These are phyloP conservation scores for Dovyalis caffra DNA, from an alignment of 345 rosid genomes.

Conservation along the genomic window DNA sequence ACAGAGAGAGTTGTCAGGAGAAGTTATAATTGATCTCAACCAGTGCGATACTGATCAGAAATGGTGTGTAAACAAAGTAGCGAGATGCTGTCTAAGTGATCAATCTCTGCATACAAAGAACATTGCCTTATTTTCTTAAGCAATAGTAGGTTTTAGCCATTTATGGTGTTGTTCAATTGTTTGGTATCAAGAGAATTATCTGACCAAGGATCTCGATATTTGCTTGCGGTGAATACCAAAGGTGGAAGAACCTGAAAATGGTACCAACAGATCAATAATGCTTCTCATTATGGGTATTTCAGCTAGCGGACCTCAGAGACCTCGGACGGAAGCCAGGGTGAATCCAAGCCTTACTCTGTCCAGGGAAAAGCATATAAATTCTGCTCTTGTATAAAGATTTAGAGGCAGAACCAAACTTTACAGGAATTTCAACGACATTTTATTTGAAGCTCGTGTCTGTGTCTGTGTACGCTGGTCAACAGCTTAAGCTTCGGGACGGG, in stretches of 20 bases:
- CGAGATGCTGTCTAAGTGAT: slow-evolving; percentile 76
- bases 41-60: slow-evolving; percentile 55
- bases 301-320: too few relatives aligned
- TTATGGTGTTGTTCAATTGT: neutral
- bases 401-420: too few relatives aligned
- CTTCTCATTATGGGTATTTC: too few relatives aligned
- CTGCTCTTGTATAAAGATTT: too few relatives aligned
- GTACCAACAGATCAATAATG: neutral
- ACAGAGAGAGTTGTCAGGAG: slow-evolving; percentile 32
- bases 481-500: too few relatives aligned
- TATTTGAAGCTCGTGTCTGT: too few relatives aligned
- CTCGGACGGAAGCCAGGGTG: too few relatives aligned
- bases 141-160: neutral
- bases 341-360: too few relatives aligned
- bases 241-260: slow-evolving; percentile 55
- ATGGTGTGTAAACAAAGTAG: slow-evolving; percentile 71
- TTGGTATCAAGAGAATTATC: slow-evolving; percentile 32
- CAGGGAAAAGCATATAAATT: too few relatives aligned
- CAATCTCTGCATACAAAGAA: slow-evolving; percentile 48
- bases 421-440: too few relatives aligned
- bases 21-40: too few relatives aligned
- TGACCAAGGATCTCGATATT: slow-evolving; percentile 65
- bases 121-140: neutral
- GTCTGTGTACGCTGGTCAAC: too few relatives aligned
- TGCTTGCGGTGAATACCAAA: slow-evolving; percentile 71